Evolutionary conservation across 2,329 filamentous ascomycete genomes (phyloP).

Genomic region (Microthyrium microscopicum): DNA sequence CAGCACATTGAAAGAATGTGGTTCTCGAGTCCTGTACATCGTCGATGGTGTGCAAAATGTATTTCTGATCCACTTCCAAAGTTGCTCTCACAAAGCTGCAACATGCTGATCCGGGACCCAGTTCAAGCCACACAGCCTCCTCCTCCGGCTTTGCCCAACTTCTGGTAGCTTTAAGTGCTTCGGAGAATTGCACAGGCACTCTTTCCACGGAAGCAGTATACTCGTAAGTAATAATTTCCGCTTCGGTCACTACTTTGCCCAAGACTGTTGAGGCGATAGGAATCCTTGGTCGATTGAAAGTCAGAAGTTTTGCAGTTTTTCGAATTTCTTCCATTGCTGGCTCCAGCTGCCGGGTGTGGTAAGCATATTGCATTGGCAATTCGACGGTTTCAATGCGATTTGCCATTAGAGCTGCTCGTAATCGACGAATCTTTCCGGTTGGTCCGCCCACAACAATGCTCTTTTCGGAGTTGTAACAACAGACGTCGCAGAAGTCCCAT

Average conservation of each 20-base stretch:
- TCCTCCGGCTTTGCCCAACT: slow-evolving; percentile 41
- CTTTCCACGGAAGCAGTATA: slow-evolving; percentile 53
- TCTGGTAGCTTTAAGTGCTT: slow-evolving; percentile 42
- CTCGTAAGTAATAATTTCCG: slow-evolving; percentile 37
- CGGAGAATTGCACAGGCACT: slow-evolving; percentile 52
- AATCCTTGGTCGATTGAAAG: no score
- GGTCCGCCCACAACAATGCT: slow-evolving; percentile 58
- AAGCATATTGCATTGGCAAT: slow-evolving; percentile 48
- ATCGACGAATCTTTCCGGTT: slow-evolving; percentile 39
- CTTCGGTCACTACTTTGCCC: slow-evolving; percentile 41
- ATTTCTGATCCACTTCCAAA: no score
- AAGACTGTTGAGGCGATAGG: slow-evolving; percentile 13
- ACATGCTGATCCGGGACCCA: no score
- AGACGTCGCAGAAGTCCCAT: slow-evolving; percentile 39
- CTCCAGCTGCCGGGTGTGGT: slow-evolving; percentile 49
- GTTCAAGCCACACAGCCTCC: slow-evolving; percentile 53
- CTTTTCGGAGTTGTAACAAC: no score
- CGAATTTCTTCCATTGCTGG: slow-evolving; percentile 45
- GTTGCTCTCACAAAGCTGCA: no score
- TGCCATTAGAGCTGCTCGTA: slow-evolving; percentile 31
- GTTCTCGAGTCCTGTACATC: no score
- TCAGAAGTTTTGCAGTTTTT: slow-evolving; percentile 33
- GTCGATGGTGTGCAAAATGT: no score
- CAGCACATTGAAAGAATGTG: no score
- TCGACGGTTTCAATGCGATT: slow-evolving; percentile 42